phyloP scores from a whole-genome alignment of 768 basidiomycete species.

The Dioszegia aurantiaca region DNA sequence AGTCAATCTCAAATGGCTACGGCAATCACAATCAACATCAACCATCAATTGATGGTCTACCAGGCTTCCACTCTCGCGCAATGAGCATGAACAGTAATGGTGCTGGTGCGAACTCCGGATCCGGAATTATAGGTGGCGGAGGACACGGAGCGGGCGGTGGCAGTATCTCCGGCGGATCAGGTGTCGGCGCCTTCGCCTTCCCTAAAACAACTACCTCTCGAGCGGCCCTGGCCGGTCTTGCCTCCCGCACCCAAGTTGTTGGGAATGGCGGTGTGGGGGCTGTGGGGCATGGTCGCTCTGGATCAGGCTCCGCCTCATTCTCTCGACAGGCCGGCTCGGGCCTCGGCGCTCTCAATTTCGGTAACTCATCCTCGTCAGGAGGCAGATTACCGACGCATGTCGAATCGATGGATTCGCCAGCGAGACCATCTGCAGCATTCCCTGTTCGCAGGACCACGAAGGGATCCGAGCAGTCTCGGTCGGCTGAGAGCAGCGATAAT shows the following conservation, averaged over 20 bases:
- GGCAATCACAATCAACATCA: too few relatives aligned
- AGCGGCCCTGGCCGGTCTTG: constrained; percentile 7
- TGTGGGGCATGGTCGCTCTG: not conserved
- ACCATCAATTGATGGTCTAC: constrained; percentile 7
- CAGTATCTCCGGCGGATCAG: too few relatives aligned
- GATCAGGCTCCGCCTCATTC: constrained; percentile 27
- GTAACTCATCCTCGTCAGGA: constrained; percentile 10
- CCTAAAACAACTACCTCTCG: not conserved
- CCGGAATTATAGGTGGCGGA: not conserved
- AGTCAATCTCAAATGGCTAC: not conserved
- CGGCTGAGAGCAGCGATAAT: constrained; percentile 19
- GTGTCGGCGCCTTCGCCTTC: constrained; percentile 5
- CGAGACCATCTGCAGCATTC: constrained; percentile 5
- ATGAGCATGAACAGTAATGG: constrained; percentile 7
- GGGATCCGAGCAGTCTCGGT: constrained; percentile 14
- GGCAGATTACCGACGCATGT: constrained; percentile 35
- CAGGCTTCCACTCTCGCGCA: constrained; percentile 8
- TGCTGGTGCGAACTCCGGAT: not conserved
- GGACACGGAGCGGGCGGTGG: not conserved
- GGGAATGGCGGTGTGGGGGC: not conserved
- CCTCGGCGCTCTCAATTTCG: constrained; percentile 26
- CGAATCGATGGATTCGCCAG: constrained; percentile 23
- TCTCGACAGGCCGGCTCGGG: constrained; percentile 21
- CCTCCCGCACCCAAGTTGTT: constrained; percentile 3
- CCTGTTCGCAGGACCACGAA: constrained; percentile 8